These are phyloP conservation scores for Petunia secreta DNA, from an alignment of 257 asterid genomes.

Conservation along the genomic window DNA sequence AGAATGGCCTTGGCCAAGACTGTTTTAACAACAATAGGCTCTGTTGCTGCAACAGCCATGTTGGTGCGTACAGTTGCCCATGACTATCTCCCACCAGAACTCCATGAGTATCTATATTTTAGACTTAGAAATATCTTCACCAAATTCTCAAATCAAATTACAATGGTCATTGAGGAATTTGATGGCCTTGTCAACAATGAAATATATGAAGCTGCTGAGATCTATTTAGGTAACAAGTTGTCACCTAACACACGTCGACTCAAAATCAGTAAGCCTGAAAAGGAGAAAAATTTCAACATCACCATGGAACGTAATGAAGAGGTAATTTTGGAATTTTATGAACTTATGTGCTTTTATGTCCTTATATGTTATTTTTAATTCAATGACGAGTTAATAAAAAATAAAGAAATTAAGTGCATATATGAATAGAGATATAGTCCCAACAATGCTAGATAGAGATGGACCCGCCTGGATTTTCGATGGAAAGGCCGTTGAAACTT, in stretches of 20 bases:
- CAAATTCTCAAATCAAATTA: constrained; percentile 20
- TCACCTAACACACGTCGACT: constrained; percentile 4
- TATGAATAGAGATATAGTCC: no score
- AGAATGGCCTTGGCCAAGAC: background rate
- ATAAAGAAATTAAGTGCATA: no score
- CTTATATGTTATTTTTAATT: no score
- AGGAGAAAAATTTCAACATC: constrained; percentile 19
- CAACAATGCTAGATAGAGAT: no score
- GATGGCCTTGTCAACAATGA: constrained; percentile 23
- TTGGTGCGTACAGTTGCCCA: constrained; percentile 23
- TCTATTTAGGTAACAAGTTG: constrained; percentile 27
- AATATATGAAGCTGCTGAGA: constrained; percentile 33
- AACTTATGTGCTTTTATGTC: no score
- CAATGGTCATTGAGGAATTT: constrained; percentile 27
- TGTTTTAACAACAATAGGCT: constrained; percentile 30
- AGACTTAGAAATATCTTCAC: constrained; percentile 23
- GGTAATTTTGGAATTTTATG: no score
- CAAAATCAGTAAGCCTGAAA: constrained; percentile 9
- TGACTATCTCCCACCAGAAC: constrained; percentile 29
- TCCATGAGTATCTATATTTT: constrained; percentile 24
- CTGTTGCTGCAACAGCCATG: constrained; percentile 29
- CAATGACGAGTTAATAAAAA: no score
- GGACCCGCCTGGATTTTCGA: no score
- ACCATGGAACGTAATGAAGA: constrained; percentile 25
- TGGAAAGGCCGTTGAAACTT: constrained; percentile 11